These are phyloP conservation scores for Scenedesmus sp. DNA, from an alignment of 163 green algal genomes.

Conservation along the genomic window DNA sequence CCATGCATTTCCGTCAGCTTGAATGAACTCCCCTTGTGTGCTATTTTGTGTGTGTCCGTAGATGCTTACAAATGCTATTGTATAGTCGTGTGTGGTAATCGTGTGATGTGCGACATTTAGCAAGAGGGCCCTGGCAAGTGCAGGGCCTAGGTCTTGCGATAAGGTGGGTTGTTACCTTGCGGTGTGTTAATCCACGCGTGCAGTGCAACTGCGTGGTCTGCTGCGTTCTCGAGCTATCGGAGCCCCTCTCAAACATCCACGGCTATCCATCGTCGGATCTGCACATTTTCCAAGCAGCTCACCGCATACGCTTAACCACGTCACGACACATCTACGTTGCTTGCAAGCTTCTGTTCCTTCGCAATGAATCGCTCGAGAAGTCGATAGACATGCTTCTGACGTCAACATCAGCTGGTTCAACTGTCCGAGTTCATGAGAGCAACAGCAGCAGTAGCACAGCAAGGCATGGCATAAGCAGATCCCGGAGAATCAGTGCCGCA, in stretches of 20 bases:
- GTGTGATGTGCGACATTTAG: background rate
- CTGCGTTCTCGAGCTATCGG: no score
- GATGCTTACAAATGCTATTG: no score
- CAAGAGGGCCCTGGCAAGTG: background rate
- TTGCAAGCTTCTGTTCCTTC: background rate
- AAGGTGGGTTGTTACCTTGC: no score
- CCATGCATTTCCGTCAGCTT: no score
- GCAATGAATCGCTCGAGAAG: background rate
- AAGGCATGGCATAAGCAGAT: background rate
- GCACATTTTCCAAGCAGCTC: background rate
- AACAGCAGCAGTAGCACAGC: constrained; percentile 20
- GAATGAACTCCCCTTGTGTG: no score
- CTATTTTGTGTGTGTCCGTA: no score
- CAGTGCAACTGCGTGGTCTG: background rate
- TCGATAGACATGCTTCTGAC: background rate
- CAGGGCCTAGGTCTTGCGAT: constrained; percentile 4
- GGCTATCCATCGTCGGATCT: background rate
- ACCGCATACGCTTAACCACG: background rate
- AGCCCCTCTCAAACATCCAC: background rate
- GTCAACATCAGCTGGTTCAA: background rate
- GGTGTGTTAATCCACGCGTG: background rate
- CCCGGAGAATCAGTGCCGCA: background rate
- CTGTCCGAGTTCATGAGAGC: background rate
- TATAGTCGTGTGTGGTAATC: no score
- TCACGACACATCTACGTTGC: background rate